A percentile compares a stretch with the other conserved stretches of the same genome.
Evolutionary conservation across 2,329 filamentous ascomycete genomes (phyloP).

Genomic region (Epichloe coenophiala): DNA sequence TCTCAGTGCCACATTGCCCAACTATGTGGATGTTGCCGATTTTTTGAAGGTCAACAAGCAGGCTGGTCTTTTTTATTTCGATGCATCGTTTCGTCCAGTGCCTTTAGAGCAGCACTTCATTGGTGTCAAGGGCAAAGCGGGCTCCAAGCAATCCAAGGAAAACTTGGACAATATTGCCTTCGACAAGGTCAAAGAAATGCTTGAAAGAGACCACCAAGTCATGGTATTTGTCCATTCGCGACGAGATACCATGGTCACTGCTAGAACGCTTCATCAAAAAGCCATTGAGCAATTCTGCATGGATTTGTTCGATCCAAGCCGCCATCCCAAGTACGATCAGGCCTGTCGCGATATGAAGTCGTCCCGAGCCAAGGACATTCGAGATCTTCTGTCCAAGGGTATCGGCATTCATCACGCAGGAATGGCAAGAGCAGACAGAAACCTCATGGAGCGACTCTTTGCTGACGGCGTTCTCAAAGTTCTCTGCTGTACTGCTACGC

Average conservation of each 20-base stretch:
- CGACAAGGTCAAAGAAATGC: constrained; percentile 90
- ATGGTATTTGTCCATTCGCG: constrained; percentile 99
- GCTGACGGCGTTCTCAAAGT: constrained; percentile 88
- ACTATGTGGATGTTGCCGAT: constrained; percentile 92
- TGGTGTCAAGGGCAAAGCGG: constrained; percentile 83
- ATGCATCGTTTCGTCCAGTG: constrained; percentile 87
- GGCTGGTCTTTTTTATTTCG: constrained; percentile 86
- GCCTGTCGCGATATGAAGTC: constrained; percentile 75
- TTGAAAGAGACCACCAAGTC: constrained; percentile 82
- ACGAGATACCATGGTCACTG: constrained; percentile 83
- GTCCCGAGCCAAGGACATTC: constrained; percentile 72
- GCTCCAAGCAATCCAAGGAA: constrained; percentile 67
- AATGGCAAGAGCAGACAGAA: constrained; percentile 87
- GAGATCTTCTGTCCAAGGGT: constrained; percentile 80
- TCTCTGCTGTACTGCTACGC: constrained; percentile 91
- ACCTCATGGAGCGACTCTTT: constrained; percentile 90
- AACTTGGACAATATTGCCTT: constrained; percentile 81
- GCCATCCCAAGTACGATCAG: constrained; percentile 66
- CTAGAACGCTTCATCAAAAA: constrained; percentile 74
- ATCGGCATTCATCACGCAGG: constrained; percentile 94
- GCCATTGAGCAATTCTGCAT: constrained; percentile 66
- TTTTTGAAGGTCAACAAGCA: constrained; percentile 92
- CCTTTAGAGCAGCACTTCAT: constrained; percentile 96
- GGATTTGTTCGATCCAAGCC: constrained; percentile 70
- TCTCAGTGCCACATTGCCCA: constrained; percentile 87